Percentiles rank a stretch among this genome's conserved stretches.
phyloP scores from a whole-genome alignment of 768 basidiomycete species.

The Rhodotorula graminis region DNA sequence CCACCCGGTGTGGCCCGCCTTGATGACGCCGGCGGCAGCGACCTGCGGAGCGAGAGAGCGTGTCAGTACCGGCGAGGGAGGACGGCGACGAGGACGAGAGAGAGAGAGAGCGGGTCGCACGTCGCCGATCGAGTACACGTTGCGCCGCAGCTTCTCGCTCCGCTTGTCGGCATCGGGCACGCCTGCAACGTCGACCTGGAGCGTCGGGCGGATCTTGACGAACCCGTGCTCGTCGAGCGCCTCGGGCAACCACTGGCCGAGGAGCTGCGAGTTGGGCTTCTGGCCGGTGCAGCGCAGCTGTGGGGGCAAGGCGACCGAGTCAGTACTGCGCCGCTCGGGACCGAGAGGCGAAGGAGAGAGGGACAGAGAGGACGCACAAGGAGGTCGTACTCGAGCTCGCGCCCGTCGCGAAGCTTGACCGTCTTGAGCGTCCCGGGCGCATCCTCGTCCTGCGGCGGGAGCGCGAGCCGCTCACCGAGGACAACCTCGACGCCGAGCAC shows the following conservation, averaged over 20 bases:
- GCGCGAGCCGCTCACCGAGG: constrained; percentile 36
- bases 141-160: constrained; percentile 20
- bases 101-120: constrained; percentile 12
- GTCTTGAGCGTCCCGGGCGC: constrained; percentile 12
- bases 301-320: too few relatives aligned
- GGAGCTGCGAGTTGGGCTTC: constrained; percentile 41
- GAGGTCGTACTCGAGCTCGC: constrained; percentile 30
- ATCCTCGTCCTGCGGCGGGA: constrained; percentile 22
- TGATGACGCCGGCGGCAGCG: constrained; percentile 41
- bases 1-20: constrained; percentile 44
- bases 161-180: constrained; percentile 10
- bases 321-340: too few relatives aligned
- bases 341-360: too few relatives aligned
- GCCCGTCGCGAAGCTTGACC: constrained; percentile 1
- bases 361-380: constrained; percentile 3
- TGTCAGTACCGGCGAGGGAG: neutral
- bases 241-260: constrained; percentile 29
- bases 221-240: constrained; percentile 34
- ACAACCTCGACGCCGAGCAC: constrained; percentile 41
- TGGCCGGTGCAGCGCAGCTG: constrained; percentile 43
- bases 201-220: constrained; percentile 36
- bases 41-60: neutral
- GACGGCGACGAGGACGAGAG: neutral
- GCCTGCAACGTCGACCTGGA: constrained; percentile 29
- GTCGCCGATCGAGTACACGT: constrained; percentile 42